phyloP scores from a whole-genome alignment of 768 basidiomycete species.

The Glaciozyma antarctica region DNA sequence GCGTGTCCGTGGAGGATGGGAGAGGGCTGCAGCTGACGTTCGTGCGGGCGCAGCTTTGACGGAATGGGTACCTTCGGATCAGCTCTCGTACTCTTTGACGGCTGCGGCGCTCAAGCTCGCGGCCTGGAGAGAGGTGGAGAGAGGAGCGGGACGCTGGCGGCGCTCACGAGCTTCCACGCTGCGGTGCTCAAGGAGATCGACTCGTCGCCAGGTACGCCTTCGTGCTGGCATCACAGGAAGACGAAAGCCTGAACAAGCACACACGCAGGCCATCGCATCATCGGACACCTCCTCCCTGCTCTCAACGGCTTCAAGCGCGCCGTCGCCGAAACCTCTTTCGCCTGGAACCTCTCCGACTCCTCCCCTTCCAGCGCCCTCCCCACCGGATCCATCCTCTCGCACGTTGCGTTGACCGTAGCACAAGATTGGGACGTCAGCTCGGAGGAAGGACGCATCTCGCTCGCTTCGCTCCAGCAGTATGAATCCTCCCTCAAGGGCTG shows the following conservation, averaged over 20 bases:
- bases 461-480: conserved; percentile 2
- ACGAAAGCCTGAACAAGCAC: not conserved
- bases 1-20: not conserved
- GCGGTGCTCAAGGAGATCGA: not conserved
- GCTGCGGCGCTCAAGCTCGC: too few relatives aligned
- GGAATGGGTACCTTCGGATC: not conserved
- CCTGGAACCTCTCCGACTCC: conserved; percentile 59
- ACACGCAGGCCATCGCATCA: conserved; percentile 53
- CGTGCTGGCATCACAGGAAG: not conserved
- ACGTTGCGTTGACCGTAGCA: not conserved
- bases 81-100: conserved; percentile 45
- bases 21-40: not conserved
- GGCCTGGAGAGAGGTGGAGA: conserved; percentile 36
- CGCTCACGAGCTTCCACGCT: conserved; percentile 1
- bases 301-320: conserved; percentile 82
- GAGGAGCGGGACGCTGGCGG: not conserved
- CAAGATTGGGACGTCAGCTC: not conserved
- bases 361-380: not conserved
- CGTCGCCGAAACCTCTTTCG: conserved; percentile 64
- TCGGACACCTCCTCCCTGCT: conserved; percentile 67
- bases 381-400: not conserved
- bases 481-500: not conserved
- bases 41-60: not conserved
- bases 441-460: conserved; percentile 3
- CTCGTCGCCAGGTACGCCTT: not conserved